Base-by-base conservation (phyloP, 352 stramenopile genomes). In the Globisporangium nodosum region DNA sequence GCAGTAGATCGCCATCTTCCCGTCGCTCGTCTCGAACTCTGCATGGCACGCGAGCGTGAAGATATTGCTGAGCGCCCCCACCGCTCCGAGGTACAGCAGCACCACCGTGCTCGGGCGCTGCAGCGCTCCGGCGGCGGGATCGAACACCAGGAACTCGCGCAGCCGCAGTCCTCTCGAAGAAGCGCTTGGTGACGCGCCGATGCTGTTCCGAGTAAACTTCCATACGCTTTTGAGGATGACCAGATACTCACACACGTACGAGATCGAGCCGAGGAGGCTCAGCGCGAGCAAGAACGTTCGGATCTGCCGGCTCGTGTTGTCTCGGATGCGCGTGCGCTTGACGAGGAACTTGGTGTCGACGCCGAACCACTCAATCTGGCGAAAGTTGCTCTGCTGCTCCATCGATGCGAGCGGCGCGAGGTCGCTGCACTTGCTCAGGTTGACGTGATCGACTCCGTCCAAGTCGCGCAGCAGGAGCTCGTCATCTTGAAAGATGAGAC, bases 61-160 rank as follows among this genome's bases (percentile, higher is more conserved):
- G 27, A 76, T 73, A 46, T 79, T 79, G 61, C 71, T 79, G 1
- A 76, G 52, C 33, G 68, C 68, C 1, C 71, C 71, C 18, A 79
- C 54, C 1, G 68, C 65, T 2, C 71, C 71, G 1, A 79, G 60
- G 50, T 79, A 79, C 9, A 79, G 42, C 46, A 79, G 30, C 3
- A 72, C 65, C 57, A 79, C 68, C 0, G 65, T 74, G 0, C 53
- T 61, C 5, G 68, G 63, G 15, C 69, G 68, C 24, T 73, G 60
- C 12, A 80, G 49, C 0, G 69, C 69, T n/a, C 71, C 71, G 15
- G 73, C 13, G 31, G 15, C 35, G 35, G 35, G 35, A 15, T 40
- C 35, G 35, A 40, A 40, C 7, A 12, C 5, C 35, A 40, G 35
- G 35, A 40, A 3, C 35, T 40, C 35, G 11, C 11, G 1, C 7